Evolutionary conservation across 164 flowering plant genomes (phyloP), one percentile per base, ranked within the genome.

Genomic region (Dillenia suffruticosa): DNA sequence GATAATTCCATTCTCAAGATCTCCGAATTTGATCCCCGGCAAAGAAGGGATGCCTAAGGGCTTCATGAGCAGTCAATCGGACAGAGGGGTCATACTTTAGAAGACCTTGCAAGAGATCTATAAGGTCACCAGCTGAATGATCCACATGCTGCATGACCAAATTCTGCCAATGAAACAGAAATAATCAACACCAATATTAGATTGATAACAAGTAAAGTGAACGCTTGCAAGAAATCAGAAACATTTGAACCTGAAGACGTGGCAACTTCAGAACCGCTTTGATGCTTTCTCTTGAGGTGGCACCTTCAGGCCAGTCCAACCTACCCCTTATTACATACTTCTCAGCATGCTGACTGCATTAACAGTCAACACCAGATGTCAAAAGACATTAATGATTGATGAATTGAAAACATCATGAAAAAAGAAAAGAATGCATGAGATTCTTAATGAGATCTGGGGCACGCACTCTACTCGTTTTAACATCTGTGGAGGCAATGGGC

Each of bases 271-370:
- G 44, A 17, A 87, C 87, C 12, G 87, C 82, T 72, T 75, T 83
- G 45, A 87, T 85, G 76, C 93, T 83, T 44, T 87, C 92, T 58
- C 89, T 72, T 9, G 92, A 84, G 40, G 82, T 74, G 9, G 89
- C 82, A 58, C 92, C 89, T 48, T 87, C 89, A 1, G 92, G 92
- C 89, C 89, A 84, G 67, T 82, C 80, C 72, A 83, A 48, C 67
- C 82, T 81, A 16, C 90, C 86, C 61, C 77, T 79, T 64, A 81
- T 74, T 12, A 85, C 71, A 68, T 82, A 87, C 68, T 87, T 87
- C 77, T 83, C 93, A 11, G 82, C 81, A 64, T 77, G 87, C 9
- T 79, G 81, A 57, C 93, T 87, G 71, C 12, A 62, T 48, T 3
- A 50, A 43, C 7, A 5, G 40, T 32, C 40, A 32, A 32, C 40